These are phyloP conservation scores for Corymbia maculata DNA, from an alignment of 345 rosid genomes.

Conservation along the genomic window DNA sequence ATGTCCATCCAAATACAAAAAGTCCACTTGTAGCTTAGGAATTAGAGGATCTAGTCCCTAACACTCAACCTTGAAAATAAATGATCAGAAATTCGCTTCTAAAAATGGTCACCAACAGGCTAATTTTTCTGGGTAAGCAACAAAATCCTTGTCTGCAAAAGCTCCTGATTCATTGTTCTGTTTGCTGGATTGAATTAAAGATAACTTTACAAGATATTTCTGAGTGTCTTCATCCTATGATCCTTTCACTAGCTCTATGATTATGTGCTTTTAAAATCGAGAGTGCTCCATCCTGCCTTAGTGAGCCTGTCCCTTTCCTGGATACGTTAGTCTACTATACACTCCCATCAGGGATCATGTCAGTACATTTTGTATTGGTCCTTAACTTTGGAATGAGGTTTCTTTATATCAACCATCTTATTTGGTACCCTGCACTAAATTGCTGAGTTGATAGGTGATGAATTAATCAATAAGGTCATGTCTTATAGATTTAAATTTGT, in stretches of 20 bases:
- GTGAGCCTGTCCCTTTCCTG: background rate
- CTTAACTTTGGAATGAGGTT: background rate
- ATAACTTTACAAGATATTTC: background rate
- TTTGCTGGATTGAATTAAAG: background rate
- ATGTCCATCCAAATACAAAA: background rate
- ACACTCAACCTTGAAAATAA: background rate
- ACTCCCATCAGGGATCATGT: background rate
- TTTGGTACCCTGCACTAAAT: background rate
- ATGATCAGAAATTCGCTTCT: background rate
- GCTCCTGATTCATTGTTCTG: background rate
- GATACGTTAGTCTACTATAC: background rate
- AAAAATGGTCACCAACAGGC: background rate
- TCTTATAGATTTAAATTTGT: background rate
- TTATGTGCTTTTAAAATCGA: background rate
- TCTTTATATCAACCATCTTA: background rate
- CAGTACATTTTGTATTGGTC: background rate
- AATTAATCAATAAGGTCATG: background rate
- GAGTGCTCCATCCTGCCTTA: background rate
- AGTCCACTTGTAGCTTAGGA: background rate
- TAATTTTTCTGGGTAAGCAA: background rate
- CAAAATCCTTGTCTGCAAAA: background rate
- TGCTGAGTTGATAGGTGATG: background rate
- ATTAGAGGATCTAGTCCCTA: background rate
- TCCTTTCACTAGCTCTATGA: background rate
- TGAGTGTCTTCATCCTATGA: background rate